Evolutionary conservation across 2,329 filamentous ascomycete genomes (phyloP).

Genomic region (Trichoderma arundinaceum): DNA sequence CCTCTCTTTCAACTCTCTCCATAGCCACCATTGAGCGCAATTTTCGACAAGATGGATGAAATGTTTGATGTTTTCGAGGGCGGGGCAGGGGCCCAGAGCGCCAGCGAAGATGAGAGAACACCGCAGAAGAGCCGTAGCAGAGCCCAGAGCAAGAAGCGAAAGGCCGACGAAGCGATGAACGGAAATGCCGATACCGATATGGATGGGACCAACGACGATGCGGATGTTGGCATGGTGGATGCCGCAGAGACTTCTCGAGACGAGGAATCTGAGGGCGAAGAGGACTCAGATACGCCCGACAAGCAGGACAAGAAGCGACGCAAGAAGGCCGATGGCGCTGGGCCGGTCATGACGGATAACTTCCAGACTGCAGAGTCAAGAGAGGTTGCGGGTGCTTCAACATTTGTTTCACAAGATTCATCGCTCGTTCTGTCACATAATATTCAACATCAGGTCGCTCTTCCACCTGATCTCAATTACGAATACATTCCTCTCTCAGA

Average conservation of each 20-base stretch:
- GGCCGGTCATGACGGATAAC: slow-evolving; percentile 83
- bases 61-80: slow-evolving; percentile 84
- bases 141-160: slow-evolving; percentile 81
- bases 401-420: slow-evolving; percentile 67
- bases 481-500: slow-evolving; percentile 93
- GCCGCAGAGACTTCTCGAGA: slow-evolving; percentile 50
- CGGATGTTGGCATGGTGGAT: slow-evolving; percentile 49
- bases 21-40: neutral
- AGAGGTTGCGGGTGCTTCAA: slow-evolving; percentile 82
- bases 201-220: slow-evolving; percentile 32
- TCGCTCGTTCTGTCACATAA: slow-evolving; percentile 91
- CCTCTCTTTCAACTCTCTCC: neutral
- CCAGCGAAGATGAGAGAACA: slow-evolving; percentile 52
- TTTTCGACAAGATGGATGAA: slow-evolving; percentile 66
- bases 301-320: slow-evolving; percentile 67
- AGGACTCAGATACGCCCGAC: slow-evolving; percentile 53
- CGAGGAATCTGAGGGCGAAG: slow-evolving; percentile 44
- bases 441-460: slow-evolving; percentile 95
- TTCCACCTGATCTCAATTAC: slow-evolving; percentile 92
- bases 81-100: slow-evolving; percentile 49
- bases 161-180: slow-evolving; percentile 80
- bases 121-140: slow-evolving; percentile 58
- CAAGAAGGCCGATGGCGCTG: slow-evolving; percentile 68
- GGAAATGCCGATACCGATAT: slow-evolving; percentile 34
- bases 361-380: slow-evolving; percentile 95